Conservation (phyloP, 1,284 basidiomycete species). For the Cryptococcus sp. region DNA sequence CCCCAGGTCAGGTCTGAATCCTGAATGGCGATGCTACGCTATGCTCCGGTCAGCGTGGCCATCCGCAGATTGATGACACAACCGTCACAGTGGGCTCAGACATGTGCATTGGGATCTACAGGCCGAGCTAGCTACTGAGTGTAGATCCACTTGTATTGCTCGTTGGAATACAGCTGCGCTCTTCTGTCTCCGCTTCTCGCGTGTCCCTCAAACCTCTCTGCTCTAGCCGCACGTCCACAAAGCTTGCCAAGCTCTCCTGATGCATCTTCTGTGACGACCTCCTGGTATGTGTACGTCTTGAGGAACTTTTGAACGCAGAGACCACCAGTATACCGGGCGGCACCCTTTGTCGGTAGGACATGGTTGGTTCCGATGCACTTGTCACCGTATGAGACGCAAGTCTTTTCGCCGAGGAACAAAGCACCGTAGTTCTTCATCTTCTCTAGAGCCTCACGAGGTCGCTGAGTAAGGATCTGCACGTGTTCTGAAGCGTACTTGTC, state of each 20-base stretch:
- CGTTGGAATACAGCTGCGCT: neutral
- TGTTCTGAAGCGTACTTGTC: constrained; percentile 49
- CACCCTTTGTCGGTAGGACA: constrained; percentile 28
- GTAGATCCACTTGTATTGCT: constrained; percentile 1
- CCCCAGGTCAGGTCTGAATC: no score
- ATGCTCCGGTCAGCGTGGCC: no score
- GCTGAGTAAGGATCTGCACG: constrained; percentile 26
- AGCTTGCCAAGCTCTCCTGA: constrained; percentile 1
- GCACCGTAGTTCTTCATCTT: constrained; percentile 39
- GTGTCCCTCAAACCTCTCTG: neutral
- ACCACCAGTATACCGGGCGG: constrained; percentile 31
- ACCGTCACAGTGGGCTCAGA: no score
- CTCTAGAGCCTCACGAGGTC: constrained; percentile 44
- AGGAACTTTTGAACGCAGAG: constrained; percentile 33
- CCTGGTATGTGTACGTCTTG: constrained; percentile 25
- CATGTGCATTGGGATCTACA: no score
- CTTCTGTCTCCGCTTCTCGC: neutral
- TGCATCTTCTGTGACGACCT: constrained; percentile 10
- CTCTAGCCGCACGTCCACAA: neutral
- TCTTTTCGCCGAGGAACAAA: constrained; percentile 46
- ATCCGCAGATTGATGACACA: no score
- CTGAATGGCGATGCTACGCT: no score
- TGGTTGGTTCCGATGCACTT: constrained; percentile 28
- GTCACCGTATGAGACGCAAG: constrained; percentile 31
- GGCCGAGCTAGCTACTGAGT: neutral